Evolutionary conservation across 1,284 basidiomycete genomes (phyloP), one percentile per base, ranked within the genome.

Genomic region (Rhodofomes roseus): DNA sequence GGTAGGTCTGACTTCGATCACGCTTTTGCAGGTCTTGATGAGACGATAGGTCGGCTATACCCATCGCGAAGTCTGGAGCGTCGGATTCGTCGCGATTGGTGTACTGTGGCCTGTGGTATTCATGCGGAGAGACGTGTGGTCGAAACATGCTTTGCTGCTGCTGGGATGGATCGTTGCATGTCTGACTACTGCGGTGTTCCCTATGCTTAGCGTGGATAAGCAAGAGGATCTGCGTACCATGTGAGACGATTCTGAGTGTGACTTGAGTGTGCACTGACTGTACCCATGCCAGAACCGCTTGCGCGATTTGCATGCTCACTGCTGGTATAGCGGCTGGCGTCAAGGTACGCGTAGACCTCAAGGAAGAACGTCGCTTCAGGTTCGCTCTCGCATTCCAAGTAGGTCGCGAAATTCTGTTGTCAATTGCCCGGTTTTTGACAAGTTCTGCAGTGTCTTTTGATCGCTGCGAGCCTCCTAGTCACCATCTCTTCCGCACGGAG

Each of bases 121-220:
- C 18, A 86, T 85, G 83, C 75, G 77, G 2, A 63, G 65, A 8
- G 66, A 67, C 8, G 70, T 72, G 25, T 61, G 70, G 56, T 57
- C 68, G 22, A 65, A 69, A 46, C 68, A 79, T 59, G 59, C 69
- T 55, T 61, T 55, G 1, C 68, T 80, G 25, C 60, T 74, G 2
- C 50, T 73, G 1, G 64, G 72, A 0, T 94, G 90, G 92, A 70
- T 72, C 0, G 29, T 71, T 2, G 75, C 77, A 2, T 93, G 88
- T 71, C 62, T 84, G 3, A 65, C 76, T 11, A 85, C 81, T 0
- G 84, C 81, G 0, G 64, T 90, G 1, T 95, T 95, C 64, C 92
- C 91, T 0, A 68, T 92, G 27, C 76, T 92, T 29, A 77, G 83
- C 18, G 87, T 93, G 2, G 86, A 95, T 63, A 92, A 93, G 69